Base-by-base conservation (phyloP, 2,329 filamentous ascomycete species). In the Biscogniauxia sp. region DNA sequence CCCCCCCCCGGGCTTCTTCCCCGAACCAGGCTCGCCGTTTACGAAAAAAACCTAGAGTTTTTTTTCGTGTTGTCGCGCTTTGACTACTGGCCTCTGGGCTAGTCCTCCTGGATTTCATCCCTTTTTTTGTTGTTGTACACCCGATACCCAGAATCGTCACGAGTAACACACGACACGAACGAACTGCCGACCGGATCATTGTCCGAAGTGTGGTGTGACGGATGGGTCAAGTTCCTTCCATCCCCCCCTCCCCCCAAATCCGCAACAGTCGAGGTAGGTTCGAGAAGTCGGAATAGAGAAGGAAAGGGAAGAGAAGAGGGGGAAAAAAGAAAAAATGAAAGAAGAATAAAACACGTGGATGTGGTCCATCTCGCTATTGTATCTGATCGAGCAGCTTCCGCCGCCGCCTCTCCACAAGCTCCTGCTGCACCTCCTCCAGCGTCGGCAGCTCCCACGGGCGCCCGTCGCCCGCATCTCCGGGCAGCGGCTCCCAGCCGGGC, bases 361-460 rank as follows among this genome's bases (percentile, higher is more conserved):
- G n/a, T n/a, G n/a, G n/a, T n/a, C 7, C 28, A 32, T 13, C 7
- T 7, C 7, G 32, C 57, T 69, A 72, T 62, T 73, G 65, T 37
- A 96, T 82, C 78, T 95, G 94, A 69, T 97, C 92, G 67, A 99
- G 78, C 63, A 99, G 78, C 74, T 89, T 92, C 76, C 88, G 85
- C 74, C 92, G 87, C 76, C 93, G 85, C 77, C 94, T 84, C 67
- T 97, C 93, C 58, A 99, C 84, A 68, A 99, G 79, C 76, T 98
- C 95, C 72, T 93, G 87, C 76, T 97, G 92, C n/a, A 98, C 94
- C 74, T 98, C 92, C 20, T 96, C 92, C 59, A 92, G 77, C 5
- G 90, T 93, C 8, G 95, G 95, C 70, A 98, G 76, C 64, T 85
- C 86, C 94, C 94, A 97, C 53, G 81, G 84, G 45, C 88, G 80